These are phyloP conservation scores for Parsonsia alboflavescens DNA, from an alignment of 257 asterid genomes.

Conservation along the genomic window DNA sequence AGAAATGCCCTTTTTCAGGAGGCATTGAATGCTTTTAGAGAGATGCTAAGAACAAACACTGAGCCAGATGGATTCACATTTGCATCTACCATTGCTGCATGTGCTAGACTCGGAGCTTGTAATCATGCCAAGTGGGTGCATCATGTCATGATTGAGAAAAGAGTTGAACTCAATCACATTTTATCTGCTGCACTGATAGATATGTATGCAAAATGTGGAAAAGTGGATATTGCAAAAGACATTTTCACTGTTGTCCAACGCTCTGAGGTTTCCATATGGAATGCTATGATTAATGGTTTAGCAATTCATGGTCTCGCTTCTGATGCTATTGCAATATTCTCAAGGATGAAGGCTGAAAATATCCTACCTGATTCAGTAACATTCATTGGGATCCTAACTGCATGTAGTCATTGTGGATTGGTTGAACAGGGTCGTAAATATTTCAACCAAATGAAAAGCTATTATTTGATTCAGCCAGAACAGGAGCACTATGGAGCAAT, in stretches of 20 bases:
- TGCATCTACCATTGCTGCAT: conserved; percentile 58
- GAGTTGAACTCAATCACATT: conserved; percentile 48
- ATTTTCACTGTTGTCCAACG: conserved; percentile 37
- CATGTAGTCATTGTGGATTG: conserved; percentile 66
- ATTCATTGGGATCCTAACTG: conserved; percentile 61
- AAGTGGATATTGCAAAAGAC: conserved; percentile 51
- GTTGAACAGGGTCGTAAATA: conserved; percentile 55
- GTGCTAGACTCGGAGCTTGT: conserved; percentile 70
- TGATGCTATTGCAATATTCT: conserved; percentile 49
- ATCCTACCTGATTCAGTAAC: conserved; percentile 58
- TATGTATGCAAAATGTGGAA: conserved; percentile 84
- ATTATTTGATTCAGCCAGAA: conserved; percentile 49
- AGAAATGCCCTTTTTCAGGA: conserved; percentile 41
- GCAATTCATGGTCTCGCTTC: conserved; percentile 66
- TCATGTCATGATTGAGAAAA: conserved; percentile 47
- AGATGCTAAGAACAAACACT: conserved; percentile 41
- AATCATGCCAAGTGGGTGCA: conserved; percentile 70
- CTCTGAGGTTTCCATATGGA: conserved; percentile 58
- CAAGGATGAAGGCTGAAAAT: conserved; percentile 38
- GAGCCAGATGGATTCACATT: conserved; percentile 69
- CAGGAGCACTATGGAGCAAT: conserved; percentile 81
- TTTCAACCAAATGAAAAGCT: conserved; percentile 52
- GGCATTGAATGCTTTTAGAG: conserved; percentile 47
- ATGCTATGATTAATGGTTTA: conserved; percentile 67
- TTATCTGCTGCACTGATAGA: conserved; percentile 68